Evolutionary conservation across 108 stramenopile genomes (phyloP), one percentile per base, ranked within the genome.

Genomic region (Cyclotella cryptica): DNA sequence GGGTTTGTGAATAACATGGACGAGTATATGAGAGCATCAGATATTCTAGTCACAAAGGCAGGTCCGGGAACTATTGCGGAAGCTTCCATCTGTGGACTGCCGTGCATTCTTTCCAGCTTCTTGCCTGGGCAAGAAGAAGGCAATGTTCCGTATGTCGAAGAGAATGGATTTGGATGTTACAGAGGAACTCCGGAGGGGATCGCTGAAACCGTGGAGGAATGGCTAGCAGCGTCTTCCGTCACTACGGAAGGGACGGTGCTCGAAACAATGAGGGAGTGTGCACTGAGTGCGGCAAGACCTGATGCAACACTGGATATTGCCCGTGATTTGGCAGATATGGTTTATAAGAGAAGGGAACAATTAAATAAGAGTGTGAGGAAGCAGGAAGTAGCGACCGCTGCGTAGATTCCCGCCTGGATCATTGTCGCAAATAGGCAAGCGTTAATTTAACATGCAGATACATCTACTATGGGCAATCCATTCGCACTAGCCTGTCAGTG

Each of bases 1-100:
- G 98, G 98, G 41, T 98, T 96, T 85, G 97, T 97, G 10, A 81
- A 90, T 45, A 97, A 98, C 74, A 98, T 98, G 96, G 96, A 97
- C 72, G 96, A 95, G 84, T 98, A 88, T 88, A 98, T 98, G 98
- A 81, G 85, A 9, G 95, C 98, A 19, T 88, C 92, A 11, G 93
- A 94, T 79, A 88, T 85, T 49, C 67, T 95, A 10, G 90, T 95
- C 45, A 95, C 92, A 39, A 96, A 96, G 65, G 98, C 98, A 13
- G 98, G 97, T 6, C 98, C 98, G 30, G 98, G 98, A 55, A 98
- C 97, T 4, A 98, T 98, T 63, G 98, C 98, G 10, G 98, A 98
- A 77, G 97, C 98, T 15, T 90, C 90, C 12, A 93, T 94, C 27
- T 90, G 96, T 64, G 97, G 98, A 11, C 79, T 98, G n/a, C 97